Base-by-base conservation (phyloP, 2,329 filamentous ascomycete species). In the Fusarium algeriense region DNA sequence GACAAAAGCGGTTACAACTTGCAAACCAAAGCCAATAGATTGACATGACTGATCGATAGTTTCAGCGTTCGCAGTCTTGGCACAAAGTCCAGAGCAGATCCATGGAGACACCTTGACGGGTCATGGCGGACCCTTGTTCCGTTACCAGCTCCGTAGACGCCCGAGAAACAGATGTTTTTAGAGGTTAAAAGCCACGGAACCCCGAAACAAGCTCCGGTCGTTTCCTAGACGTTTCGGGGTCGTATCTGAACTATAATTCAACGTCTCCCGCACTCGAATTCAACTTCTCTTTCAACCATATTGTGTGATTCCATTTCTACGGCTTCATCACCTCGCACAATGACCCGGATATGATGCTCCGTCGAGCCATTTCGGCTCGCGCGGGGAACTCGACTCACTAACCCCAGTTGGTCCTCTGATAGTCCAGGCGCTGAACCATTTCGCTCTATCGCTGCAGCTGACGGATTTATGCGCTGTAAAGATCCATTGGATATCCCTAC, bases 81-180 rank as follows among this genome's bases (percentile, higher is more conserved):
- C 56, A 59, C 28, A 26, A 38, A 56, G 45, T 61, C 53, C 44
- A 49, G 43, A 64, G 40, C 37, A 58, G 46, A 57, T 49, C 54
- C 30, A 71, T 58, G 32, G 38, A 43, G 48, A 61, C 41, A 12
- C 17, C 28, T 34, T n/a, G n/a, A 23, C 23, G n/a, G 46, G 49
- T 59, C 53, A 56, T 49, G 43, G 60, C 41, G 49, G 60, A 23
- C 49, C 60, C 60, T 19, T 52, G 49, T 37, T 30, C 48, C 35
- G 38, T 14, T n/a, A 48, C 34, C 55, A 28, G 57, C 70, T 75
- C 73, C 73, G 73, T 65, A 45, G 73, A 52, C 58, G 60, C 73
- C 73, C 73, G 73, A 74, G 43, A 56, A 28, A 28, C 70, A 64
- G 40, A 38, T 41, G 64, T 40, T 71, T 44, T 20, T 53, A 58